Evolutionary conservation across 495 filamentous ascomycete species (phyloP).

Genomic region (Lindgomyces ingoldianus): DNA sequence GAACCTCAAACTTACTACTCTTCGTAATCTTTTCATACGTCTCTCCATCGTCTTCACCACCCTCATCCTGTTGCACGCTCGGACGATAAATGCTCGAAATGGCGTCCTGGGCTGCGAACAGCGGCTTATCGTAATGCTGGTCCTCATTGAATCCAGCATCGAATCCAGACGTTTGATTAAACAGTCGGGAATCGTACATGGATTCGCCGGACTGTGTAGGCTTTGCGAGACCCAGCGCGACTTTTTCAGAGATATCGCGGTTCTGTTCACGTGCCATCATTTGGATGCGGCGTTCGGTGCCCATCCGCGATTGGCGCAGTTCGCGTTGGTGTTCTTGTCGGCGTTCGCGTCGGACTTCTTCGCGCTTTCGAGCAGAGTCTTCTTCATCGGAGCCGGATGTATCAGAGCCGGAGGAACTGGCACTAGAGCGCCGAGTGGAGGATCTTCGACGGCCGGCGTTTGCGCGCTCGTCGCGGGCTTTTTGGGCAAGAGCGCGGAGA

Average conservation of each 20-base stretch:
- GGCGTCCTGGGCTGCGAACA: constrained; percentile 96
- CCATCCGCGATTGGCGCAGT: constrained; percentile 92
- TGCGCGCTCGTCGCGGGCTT: constrained; percentile 78
- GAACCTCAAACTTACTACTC: constrained; percentile 77
- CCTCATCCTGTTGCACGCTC: constrained; percentile 67
- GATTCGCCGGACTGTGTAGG: constrained; percentile 84
- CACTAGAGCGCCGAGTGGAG: constrained; percentile 21
- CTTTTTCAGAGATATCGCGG: constrained; percentile 96
- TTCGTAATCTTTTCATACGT: constrained; percentile 88
- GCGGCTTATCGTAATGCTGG: constrained; percentile 93
- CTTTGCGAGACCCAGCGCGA: constrained; percentile 92
- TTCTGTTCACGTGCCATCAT: constrained; percentile 93
- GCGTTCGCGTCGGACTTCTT: constrained; percentile 72
- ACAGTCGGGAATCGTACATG: constrained; percentile 96
- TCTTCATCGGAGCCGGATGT: constrained; percentile 56
- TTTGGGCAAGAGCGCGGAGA: constrained; percentile 83
- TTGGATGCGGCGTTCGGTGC: constrained; percentile 83
- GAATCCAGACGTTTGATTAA: constrained; percentile 92
- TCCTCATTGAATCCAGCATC: constrained; percentile 94
- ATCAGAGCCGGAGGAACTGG: neutral
- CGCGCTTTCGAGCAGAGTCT: constrained; percentile 66
- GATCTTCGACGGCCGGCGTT: constrained; percentile 13
- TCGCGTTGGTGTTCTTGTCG: constrained; percentile 83
- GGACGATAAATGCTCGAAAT: constrained; percentile 94
- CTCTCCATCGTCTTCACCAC: constrained; percentile 74